Percentiles rank a stretch among this genome's conserved stretches.
Evolutionary conservation across 345 rosid species (phyloP).

Genomic region (Sonneratia caseolaris): DNA sequence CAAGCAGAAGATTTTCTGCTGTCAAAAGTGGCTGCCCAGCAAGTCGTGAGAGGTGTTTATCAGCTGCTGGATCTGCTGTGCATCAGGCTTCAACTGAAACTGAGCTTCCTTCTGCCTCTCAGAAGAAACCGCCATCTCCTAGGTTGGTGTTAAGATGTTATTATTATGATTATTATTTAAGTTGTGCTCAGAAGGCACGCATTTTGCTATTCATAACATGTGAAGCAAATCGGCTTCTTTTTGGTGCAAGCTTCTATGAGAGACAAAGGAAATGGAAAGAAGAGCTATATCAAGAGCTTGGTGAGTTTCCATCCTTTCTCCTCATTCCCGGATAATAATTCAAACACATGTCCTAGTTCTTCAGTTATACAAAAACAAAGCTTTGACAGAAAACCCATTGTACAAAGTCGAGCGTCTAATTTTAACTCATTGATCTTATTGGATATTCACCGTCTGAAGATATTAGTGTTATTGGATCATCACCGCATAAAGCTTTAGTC

Average conservation of each 20-base stretch:
- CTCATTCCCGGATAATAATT: conserved; percentile 1
- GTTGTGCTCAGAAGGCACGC: not conserved
- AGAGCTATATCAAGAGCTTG: conserved; percentile 84
- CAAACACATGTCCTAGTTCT: not conserved
- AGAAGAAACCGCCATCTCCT: conserved; percentile 30
- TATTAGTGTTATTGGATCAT: not conserved
- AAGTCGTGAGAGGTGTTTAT: conserved; percentile 19
- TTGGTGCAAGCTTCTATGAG: conserved; percentile 48
- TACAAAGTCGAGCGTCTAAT: too few relatives aligned
- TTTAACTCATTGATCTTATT: not conserved
- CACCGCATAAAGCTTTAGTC: not conserved
- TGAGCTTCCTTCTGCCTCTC: conserved; percentile 30
- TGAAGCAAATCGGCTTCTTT: conserved; percentile 10
- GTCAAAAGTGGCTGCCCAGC: conserved; percentile 33
- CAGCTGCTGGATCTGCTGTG: conserved; percentile 25
- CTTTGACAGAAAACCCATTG: not conserved
- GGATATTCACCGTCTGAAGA: not conserved
- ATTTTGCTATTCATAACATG: conserved; percentile 1
- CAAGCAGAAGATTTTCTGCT: conserved; percentile 69
- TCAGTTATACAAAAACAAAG: not conserved
- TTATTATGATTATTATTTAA: conserved; percentile 3
- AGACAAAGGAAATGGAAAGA: conserved; percentile 66
- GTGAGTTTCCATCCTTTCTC: conserved; percentile 47
- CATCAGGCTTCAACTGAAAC: conserved; percentile 42
- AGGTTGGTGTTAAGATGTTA: conserved; percentile 29